Evolutionary conservation across 2,329 filamentous ascomycete species (phyloP), one percentile per base, ranked within the genome.

Genomic region (Chaetomiaceae sp.): DNA sequence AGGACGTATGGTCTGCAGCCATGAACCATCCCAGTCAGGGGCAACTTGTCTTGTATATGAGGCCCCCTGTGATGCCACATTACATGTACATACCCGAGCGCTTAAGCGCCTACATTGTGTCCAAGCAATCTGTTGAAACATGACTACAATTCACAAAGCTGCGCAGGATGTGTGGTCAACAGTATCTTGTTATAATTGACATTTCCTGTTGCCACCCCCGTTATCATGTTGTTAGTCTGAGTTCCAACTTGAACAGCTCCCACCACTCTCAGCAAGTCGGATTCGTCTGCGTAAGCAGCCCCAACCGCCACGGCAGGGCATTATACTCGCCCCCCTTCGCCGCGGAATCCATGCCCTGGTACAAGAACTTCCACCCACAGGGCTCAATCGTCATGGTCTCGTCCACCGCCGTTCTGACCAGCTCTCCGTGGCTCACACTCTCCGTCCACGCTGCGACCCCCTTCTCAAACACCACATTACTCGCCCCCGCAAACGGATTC

Each of bases 301-400:
- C 69, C 51, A 70, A 54, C 45, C 56, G 60, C 67, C 68, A 71
- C 14, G 68, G 69, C 51, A 70, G 53, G 2, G 60, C 53, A 47
- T 71, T 70, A 43, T 71, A 72, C 25, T 44, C 39, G 2, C 55
- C 54, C 2, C 55, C 63, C 5, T 19, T 59, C 3, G 62, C 62
- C 9, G 33, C 55, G 19, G 69, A 66, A 50, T 63, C 59, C 20
- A 70, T 43, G 1, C 69, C 69, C 57, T 72, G 70, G 45, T 72
- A 72, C 50, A 71, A 34, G 47, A 63, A 71, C 41, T 58, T 52
- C 59, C 68, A 50, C 14, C 62, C 58, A 43, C 63, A 67, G n/a
- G 65, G 59, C 14, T 58, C 59, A 40, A 72, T 65, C 8, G 55
- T 64, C 48, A 72, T 25, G 7, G 57, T 69, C 62, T 72, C 67